Base-by-base conservation (phyloP, 108 stramenopile genomes). In the Chaetoceros tenuissimus region DNA sequence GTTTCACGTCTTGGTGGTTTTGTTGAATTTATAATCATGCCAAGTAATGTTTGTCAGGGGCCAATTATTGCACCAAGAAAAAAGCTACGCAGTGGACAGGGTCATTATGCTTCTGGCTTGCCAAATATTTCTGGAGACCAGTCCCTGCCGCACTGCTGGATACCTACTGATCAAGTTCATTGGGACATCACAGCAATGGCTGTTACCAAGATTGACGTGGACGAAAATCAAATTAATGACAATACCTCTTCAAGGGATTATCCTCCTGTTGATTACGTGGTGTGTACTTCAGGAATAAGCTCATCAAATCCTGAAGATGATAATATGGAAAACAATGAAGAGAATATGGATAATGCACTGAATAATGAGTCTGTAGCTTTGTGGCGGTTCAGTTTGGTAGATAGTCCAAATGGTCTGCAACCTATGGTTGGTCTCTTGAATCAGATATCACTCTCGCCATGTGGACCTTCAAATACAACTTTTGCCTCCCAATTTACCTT, bases 1-100 rank as follows among this genome's bases (percentile, higher is more conserved):
- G 56, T 92, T 7, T 68, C 80, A 13, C 82, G 90, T 40, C 57
- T 92, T 55, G 86, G 90, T 22, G 90, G 82, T 8, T 82, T 59
- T 54, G 62, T 92, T 19, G 90, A 92, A 62, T 59, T 92, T 8
- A 48, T 92, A 18, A 80, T 82, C 22, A 16, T 92, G 3, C 80
- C 86, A 24, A 57, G 56, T n/a, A 54, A 61, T 48, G 27, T 92
- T 16, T 88, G 86, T 81, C 51, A 55, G 0, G 80, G 75, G 13
- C 74, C 71, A 5, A 34, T 64, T 17, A 51, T 79, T 16, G 58
- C 47, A 1, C 59, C 66, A 20, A 53, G 73, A 0, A 56, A 52
- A 30, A 48, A 59, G 48, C 28, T 3, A 34, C 3, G 16, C 5
- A 44, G 17, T 19, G 31, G 23, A 28, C 48, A 28, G 17, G 19